Evolutionary conservation across 805 yeast species (phyloP).

Genomic region (Saturnispora silvae): DNA sequence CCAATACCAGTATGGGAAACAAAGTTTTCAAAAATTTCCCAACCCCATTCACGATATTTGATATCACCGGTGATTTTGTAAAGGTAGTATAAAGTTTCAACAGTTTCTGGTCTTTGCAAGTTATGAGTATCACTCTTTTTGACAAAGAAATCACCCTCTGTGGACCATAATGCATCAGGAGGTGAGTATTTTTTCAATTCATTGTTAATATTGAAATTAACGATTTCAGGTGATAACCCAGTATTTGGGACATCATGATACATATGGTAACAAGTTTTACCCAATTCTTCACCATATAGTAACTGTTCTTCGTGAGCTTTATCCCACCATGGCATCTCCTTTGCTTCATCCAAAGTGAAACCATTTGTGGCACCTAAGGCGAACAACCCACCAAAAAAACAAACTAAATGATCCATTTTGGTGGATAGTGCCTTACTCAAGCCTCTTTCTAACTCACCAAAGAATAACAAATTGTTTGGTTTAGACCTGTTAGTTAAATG

Average conservation of each 20-base stretch:
- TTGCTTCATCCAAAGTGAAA: conserved; percentile 41
- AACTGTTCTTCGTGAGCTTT: conserved; percentile 50
- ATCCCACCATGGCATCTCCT: conserved; percentile 47
- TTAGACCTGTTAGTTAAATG: conserved; percentile 49
- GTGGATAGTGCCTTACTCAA: conserved; percentile 46
- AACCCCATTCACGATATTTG: conserved; percentile 82
- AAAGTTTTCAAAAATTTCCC: conserved; percentile 70
- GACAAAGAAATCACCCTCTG: conserved; percentile 35
- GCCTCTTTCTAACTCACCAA: conserved; percentile 73
- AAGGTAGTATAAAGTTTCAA: conserved; percentile 73
- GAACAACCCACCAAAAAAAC: conserved; percentile 82
- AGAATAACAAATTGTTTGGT: conserved; percentile 53
- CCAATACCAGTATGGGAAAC: conserved; percentile 39
- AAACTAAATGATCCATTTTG: conserved; percentile 89
- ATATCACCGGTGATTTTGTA: conserved; percentile 73
- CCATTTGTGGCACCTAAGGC: conserved; percentile 89
- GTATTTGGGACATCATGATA: conserved; percentile 58
- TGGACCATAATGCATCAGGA: conserved; percentile 2
- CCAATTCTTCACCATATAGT: conserved; percentile 59
- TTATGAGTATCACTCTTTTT: conserved; percentile 71
- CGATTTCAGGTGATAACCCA: conserved; percentile 85
- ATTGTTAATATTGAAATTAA: conserved; percentile 47
- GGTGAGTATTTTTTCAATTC: conserved; percentile 30
- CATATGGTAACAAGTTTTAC: conserved; percentile 76
- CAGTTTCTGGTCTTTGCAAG: conserved; percentile 89